phyloP scores from a whole-genome alignment of 345 rosid genomes.

The Salix caprea region DNA sequence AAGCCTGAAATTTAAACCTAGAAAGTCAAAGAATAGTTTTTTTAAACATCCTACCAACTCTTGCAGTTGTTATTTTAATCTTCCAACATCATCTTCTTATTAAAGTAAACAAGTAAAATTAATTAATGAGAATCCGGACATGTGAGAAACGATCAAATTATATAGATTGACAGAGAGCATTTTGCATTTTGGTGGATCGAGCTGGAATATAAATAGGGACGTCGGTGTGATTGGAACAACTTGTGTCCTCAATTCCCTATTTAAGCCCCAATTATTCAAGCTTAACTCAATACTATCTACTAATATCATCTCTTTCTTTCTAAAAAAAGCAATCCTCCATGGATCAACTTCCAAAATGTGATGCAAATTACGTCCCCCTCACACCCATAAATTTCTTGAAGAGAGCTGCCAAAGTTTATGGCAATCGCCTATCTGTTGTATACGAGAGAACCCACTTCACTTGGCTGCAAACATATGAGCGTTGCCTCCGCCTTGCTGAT shows the following conservation, averaged over 20 bases:
- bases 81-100: too few relatives aligned
- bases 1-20: too few relatives aligned
- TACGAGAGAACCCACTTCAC: slow-evolving; percentile 51
- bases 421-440: slow-evolving; percentile 49
- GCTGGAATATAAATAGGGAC: too few relatives aligned
- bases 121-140: too few relatives aligned
- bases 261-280: background rate
- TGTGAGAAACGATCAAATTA: too few relatives aligned
- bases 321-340: slow-evolving; percentile 7
- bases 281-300: background rate
- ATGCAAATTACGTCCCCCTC: slow-evolving; percentile 58
- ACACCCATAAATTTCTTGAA: slow-evolving; percentile 60
- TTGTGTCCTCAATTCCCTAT: background rate
- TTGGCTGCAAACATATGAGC: slow-evolving; percentile 58
- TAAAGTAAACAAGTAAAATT: too few relatives aligned
- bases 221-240: background rate
- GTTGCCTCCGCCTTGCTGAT: slow-evolving; percentile 66
- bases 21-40: too few relatives aligned
- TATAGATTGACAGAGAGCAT: too few relatives aligned
- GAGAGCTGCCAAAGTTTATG: slow-evolving; percentile 52
- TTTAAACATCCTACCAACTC: too few relatives aligned
- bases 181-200: too few relatives aligned
- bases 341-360: slow-evolving; percentile 47
- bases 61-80: too few relatives aligned
- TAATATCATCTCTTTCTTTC: background rate